Evolutionary conservation across 2,329 filamentous ascomycete species (phyloP), one percentile per base, ranked within the genome.

Genomic region (Thelonectria rubi): DNA sequence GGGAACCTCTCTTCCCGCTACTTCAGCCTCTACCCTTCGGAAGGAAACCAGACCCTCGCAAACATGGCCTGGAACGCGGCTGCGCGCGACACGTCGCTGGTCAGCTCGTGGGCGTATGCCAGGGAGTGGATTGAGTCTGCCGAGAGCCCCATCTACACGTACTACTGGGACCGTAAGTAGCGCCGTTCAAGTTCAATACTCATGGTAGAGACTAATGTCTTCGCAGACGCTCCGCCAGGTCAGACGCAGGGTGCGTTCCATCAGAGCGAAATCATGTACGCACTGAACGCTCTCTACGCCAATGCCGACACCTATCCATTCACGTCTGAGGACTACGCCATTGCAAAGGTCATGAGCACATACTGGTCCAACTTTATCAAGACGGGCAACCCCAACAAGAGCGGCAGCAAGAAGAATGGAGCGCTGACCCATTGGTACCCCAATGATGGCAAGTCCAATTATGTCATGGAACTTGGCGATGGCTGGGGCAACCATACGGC

Each of bases 301-400:
- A 58, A 58, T 12, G 14, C 17, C n/a, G 47, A 52, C 18, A 21
- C 24, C 5, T 51, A 51, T 24, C 47, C 47, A 2, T 58, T 51
- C 17, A 46, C 39, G 17, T n/a, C 39, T 8, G n/a, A 58, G 6
- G 55, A 58, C 12, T 51, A 52, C 18, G 39, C 37, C 18, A 58
- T 58, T 8, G 37, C 20, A 8, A 18, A 46, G 30, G 39, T 20
- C 26, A 51, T 58, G 55, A 58, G 32, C 37, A 37, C 37, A 11
- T 58, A 58, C 46, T 58, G 55, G 55, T 34, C 42, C 24, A 58
- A 58, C 55, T 58, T 58, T 52, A 17, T 51, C n/a, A 32, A 39
- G 24, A 51, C 47, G 9, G 47, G 55, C 2, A 18, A 58, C 47
- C 55, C 55, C 26, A 58, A 58, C 24, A n/a, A 39, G 12, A 39